Base-by-base conservation (phyloP, 768 basidiomycete species). In the Naematelia aurantialba region DNA sequence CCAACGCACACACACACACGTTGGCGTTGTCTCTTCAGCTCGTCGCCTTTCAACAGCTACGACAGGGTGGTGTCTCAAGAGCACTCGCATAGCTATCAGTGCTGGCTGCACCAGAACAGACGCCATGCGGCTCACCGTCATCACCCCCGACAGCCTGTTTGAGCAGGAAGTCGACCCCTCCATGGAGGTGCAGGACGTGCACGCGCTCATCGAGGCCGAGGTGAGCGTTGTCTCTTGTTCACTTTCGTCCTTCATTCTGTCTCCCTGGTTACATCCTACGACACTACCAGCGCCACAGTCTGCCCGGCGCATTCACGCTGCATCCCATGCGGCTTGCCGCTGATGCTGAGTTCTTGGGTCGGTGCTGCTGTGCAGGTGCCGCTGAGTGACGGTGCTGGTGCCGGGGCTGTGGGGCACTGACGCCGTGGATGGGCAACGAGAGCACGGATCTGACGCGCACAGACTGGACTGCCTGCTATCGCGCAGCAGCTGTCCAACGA, bases 141-240 rank as follows among this genome's bases (percentile, higher is more conserved):
- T 81, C 51, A 76, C 74, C 10, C 76, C 77, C 10, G 79, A 81
- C 46, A 69, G 69, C 27, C 79, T 76, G 3, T 78, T 74, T 56
- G 68, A 69, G 55, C 68, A 94, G 52, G 93, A 97, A 72, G 89
- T 96, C 66, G 90, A 92, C 78, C 83, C 89, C 1, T 83, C 82
- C 54, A 92, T 97, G 89, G 86, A 89, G 76, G 83, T 98, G 26
- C 89, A 90, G 80, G 88, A 93, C 75, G 86, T 97, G 34, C 87
- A 88, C 83, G 94, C 90, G 12, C 81, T 97, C 55, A 81, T 96
- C n/a, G 91, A 96, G 78, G 93, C 87, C 0, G 93, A 97, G 84
- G 94, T 91, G 74, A 75, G 86, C 74, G n/a, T 45, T 3, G 8
- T 39, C n/a, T n/a, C n/a, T n/a, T n/a, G n/a, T n/a, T n/a, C n/a